phyloP scores from a whole-genome alignment of 2,329 filamentous ascomycete species.

The Simplicillium sp. region DNA sequence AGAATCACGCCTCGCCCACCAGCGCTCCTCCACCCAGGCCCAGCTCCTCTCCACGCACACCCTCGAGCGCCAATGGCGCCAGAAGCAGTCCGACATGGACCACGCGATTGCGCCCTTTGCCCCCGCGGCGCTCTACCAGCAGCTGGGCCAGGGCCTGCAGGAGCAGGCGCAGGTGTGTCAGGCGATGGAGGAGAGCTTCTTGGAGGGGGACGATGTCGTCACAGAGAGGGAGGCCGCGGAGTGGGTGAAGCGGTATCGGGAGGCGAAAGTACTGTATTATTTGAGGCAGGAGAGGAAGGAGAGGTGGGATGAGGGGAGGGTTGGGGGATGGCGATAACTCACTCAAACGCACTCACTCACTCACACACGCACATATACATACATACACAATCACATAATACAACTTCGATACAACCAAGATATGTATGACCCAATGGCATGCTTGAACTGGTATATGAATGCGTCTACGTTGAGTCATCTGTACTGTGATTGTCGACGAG shows the following conservation, averaged over 20 bases:
- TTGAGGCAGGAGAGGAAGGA: slow-evolving; percentile 78
- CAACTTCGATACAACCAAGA: too few relatives aligned
- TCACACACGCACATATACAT: too few relatives aligned
- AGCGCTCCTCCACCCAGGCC: slow-evolving; percentile 66
- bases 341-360: too few relatives aligned
- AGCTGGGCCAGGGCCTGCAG: slow-evolving; percentile 62
- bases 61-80: slow-evolving; percentile 84
- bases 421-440: too few relatives aligned
- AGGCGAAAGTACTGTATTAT: slow-evolving; percentile 70
- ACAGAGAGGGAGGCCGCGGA: slow-evolving; percentile 77
- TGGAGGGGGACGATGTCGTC: slow-evolving; percentile 43
- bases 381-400: too few relatives aligned
- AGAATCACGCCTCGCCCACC: slow-evolving; percentile 45
- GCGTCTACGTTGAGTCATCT: too few relatives aligned
- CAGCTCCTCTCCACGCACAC: slow-evolving; percentile 76
- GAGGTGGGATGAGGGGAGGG: slow-evolving; percentile 90
- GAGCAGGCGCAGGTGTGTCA: slow-evolving; percentile 77
- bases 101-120: slow-evolving; percentile 74
- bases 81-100: slow-evolving; percentile 86
- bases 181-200: slow-evolving; percentile 86
- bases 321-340: slow-evolving; percentile 80
- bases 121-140: slow-evolving; percentile 77
- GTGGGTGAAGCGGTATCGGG: slow-evolving; percentile 74
- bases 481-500: too few relatives aligned
- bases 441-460: too few relatives aligned